phyloP scores from a whole-genome alignment of 2,329 filamentous ascomycete species.

The Podosphaera xanthii region DNA sequence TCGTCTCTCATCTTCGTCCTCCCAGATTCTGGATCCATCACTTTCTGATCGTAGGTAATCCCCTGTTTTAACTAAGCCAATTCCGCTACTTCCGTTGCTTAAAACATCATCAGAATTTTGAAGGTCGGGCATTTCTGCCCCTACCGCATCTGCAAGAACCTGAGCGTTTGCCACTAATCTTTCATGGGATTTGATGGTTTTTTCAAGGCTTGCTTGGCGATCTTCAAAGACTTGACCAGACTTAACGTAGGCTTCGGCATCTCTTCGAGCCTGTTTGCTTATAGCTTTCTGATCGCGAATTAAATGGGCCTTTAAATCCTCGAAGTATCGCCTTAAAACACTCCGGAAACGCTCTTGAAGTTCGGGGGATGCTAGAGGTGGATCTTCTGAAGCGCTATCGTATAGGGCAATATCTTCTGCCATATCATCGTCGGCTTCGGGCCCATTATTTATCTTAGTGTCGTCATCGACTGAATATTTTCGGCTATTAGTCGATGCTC shows the following conservation, averaged over 20 bases:
- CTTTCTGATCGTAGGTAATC: slow-evolving; percentile 80
- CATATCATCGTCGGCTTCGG: slow-evolving; percentile 26
- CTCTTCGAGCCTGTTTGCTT: slow-evolving; percentile 67
- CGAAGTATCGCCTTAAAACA: slow-evolving; percentile 69
- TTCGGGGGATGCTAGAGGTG: slow-evolving; percentile 52
- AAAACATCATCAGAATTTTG: slow-evolving; percentile 58
- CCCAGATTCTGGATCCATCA: slow-evolving; percentile 89
- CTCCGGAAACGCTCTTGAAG: slow-evolving; percentile 70
- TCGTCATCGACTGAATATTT: slow-evolving; percentile 71
- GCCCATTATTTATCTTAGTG: slow-evolving; percentile 23
- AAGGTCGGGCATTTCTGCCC: slow-evolving; percentile 80
- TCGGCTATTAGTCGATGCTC: slow-evolving; percentile 49
- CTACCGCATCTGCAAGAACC: slow-evolving; percentile 67
- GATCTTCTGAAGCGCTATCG: slow-evolving; percentile 31
- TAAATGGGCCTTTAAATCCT: slow-evolving; percentile 76
- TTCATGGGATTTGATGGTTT: slow-evolving; percentile 77
- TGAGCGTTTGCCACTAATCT: slow-evolving; percentile 79
- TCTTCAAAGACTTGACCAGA: slow-evolving; percentile 97
- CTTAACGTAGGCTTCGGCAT: slow-evolving; percentile 94
- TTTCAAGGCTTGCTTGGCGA: slow-evolving; percentile 86
- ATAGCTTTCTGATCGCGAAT: slow-evolving; percentile 82
- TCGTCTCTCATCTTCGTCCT: slow-evolving; percentile 89
- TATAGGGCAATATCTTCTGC: slow-evolving; percentile 24
- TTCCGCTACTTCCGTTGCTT: slow-evolving; percentile 45
- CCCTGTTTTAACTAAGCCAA: slow-evolving; percentile 80